Conservation (phyloP, 169 alveolate species). For the Blepharisma undulans region DNA sequence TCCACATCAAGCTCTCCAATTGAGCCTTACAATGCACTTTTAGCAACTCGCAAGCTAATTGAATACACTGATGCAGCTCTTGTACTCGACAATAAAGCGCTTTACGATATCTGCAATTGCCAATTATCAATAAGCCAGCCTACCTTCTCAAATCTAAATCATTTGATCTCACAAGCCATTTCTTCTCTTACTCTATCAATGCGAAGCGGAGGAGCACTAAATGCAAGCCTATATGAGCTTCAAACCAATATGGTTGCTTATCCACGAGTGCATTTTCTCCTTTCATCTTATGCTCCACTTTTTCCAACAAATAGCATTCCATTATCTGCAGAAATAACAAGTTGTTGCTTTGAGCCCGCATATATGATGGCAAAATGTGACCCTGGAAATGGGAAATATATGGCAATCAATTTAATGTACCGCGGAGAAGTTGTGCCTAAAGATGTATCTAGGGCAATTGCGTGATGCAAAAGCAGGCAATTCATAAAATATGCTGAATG, state of each 20-base stretch:
- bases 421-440: constrained; percentile 84
- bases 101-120: constrained; percentile 77
- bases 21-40: constrained; percentile 80
- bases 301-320: constrained; percentile 67
- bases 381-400: constrained; percentile 76
- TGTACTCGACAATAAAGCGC: constrained; percentile 79
- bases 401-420: constrained; percentile 80
- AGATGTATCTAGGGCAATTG: constrained; percentile 66
- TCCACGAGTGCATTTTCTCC: constrained; percentile 70
- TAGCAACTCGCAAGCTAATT: constrained; percentile 62
- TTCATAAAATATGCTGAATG: constrained; percentile 33
- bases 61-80: constrained; percentile 79
- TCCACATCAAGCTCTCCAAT: constrained; percentile 70
- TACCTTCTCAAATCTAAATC: constrained; percentile 72
- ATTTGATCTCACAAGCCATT: constrained; percentile 68
- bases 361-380: constrained; percentile 74
- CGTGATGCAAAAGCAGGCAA: constrained; percentile 54
- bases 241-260: constrained; percentile 73
- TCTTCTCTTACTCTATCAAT: constrained; percentile 71
- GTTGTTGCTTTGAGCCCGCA: constrained; percentile 73
- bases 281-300: constrained; percentile 75
- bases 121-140: constrained; percentile 79
- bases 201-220: constrained; percentile 73
- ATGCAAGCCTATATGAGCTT: constrained; percentile 72
- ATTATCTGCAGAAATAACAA: constrained; percentile 74